A percentile compares a stretch with the other conserved stretches of the same genome.
Conservation (phyloP, 495 filamentous ascomycete genomes). For the Aspergillus conjunctus region DNA sequence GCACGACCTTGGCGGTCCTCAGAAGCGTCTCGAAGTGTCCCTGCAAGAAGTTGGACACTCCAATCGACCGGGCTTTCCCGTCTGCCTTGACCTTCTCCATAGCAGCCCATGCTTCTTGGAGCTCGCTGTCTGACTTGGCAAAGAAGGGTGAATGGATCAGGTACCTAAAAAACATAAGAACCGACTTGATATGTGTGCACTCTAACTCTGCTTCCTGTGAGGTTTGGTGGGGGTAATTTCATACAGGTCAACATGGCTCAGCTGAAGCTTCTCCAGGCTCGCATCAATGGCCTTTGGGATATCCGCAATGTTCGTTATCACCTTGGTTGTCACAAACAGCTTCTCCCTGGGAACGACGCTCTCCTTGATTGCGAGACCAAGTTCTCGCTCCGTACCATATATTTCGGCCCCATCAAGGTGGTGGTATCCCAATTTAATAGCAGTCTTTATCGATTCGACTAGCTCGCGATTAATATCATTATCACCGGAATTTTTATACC, state of each 20-base stretch:
- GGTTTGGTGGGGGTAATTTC: slow-evolving; percentile 1
- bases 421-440: slow-evolving; percentile 69
- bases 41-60: slow-evolving; percentile 79
- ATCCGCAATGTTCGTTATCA: slow-evolving; percentile 57
- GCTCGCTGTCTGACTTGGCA: slow-evolving; percentile 58
- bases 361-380: slow-evolving; percentile 73
- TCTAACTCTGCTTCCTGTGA: neutral
- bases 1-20: slow-evolving; percentile 61
- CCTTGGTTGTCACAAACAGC: slow-evolving; percentile 79
- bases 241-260: slow-evolving; percentile 81
- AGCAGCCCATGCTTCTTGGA: slow-evolving; percentile 72
- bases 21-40: slow-evolving; percentile 69
- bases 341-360: slow-evolving; percentile 64
- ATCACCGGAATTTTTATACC: slow-evolving; percentile 54
- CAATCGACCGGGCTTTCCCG: slow-evolving; percentile 76
- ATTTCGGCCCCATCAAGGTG: slow-evolving; percentile 84
- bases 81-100: slow-evolving; percentile 71
- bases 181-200: neutral
- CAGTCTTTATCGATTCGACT: slow-evolving; percentile 63
- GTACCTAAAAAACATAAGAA: slow-evolving; percentile 51
- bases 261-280: slow-evolving; percentile 72
- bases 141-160: slow-evolving; percentile 79
- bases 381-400: slow-evolving; percentile 77
- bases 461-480: slow-evolving; percentile 38
- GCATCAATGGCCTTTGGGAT: slow-evolving; percentile 65